Evolutionary conservation across 2,329 filamentous ascomycete genomes (phyloP).

Genomic region (Stagonosporopsis cucurbitacearum): DNA sequence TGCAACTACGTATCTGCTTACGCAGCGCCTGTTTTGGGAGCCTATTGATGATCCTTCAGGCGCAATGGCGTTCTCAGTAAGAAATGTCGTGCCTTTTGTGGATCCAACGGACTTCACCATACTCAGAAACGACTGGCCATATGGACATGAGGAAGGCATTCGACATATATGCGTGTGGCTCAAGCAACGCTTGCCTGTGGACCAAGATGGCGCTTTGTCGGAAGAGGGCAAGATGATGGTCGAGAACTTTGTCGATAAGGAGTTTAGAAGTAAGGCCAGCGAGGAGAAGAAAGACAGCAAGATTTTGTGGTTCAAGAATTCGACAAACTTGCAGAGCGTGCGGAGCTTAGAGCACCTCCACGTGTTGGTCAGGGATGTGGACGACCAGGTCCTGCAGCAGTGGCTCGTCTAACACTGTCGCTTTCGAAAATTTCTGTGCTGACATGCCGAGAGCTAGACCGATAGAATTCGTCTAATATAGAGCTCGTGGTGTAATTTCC

Average conservation of each 20-base stretch:
- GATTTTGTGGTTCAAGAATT: conserved; percentile 71
- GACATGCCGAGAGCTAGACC: not conserved
- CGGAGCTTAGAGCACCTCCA: conserved; percentile 74
- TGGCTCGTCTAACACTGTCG: conserved; percentile 13
- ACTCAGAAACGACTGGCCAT: conserved; percentile 69
- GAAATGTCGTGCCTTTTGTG: conserved; percentile 60
- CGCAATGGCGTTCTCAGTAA: conserved; percentile 49
- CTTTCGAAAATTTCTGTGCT: not conserved
- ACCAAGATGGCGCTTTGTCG: conserved; percentile 42
- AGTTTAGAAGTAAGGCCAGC: conserved; percentile 54
- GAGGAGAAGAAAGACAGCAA: conserved; percentile 52
- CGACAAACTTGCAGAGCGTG: conserved; percentile 66
- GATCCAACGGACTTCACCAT: conserved; percentile 62
- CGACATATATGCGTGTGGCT: conserved; percentile 64
- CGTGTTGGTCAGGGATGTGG: conserved; percentile 74
- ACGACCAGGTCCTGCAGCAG: conserved; percentile 57
- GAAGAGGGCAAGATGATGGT: conserved; percentile 37
- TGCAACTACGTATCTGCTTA: conserved; percentile 63
- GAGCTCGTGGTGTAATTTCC: not conserved
- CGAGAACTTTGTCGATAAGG: conserved; percentile 44
- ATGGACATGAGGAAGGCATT: conserved; percentile 62
- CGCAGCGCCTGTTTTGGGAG: conserved; percentile 62
- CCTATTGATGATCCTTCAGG: conserved; percentile 24
- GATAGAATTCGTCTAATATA: not conserved
- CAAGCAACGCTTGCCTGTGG: conserved; percentile 45